phyloP scores from a whole-genome alignment of 2,329 filamentous ascomycete genomes.

The Scedosporium apiospermum region DNA sequence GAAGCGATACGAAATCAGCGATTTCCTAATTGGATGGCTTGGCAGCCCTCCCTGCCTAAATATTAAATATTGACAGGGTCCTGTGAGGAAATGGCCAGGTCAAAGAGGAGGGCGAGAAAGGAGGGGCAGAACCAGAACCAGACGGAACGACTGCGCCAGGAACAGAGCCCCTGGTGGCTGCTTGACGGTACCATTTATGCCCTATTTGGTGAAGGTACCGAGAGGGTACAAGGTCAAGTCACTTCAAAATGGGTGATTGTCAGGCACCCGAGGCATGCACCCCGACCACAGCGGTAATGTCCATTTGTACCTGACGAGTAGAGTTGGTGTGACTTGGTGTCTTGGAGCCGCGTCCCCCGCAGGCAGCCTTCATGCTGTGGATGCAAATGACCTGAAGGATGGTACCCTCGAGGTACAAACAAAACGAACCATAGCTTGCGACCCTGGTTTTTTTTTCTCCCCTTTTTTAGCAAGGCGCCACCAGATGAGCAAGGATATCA shows the following conservation, averaged over 20 bases:
- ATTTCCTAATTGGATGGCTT: not conserved
- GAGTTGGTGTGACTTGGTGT: not conserved
- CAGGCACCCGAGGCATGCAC: not conserved
- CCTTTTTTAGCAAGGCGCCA: not conserved
- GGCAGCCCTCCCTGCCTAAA: not conserved
- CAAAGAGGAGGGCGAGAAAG: too few relatives aligned
- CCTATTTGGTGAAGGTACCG: not conserved
- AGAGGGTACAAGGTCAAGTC: not conserved
- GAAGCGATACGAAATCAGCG: not conserved
- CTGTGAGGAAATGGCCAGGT: not conserved
- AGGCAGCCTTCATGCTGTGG: not conserved
- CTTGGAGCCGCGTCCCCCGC: not conserved
- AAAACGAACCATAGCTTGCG: not conserved
- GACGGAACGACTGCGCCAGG: not conserved
- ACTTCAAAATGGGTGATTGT: not conserved
- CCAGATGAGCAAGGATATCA: not conserved
- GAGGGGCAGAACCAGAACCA: too few relatives aligned
- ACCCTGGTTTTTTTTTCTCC: not conserved
- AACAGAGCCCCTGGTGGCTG: not conserved
- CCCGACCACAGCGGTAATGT: not conserved
- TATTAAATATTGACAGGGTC: not conserved
- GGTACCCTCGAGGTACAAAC: not conserved
- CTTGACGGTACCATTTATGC: not conserved
- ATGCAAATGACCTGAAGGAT: not conserved
- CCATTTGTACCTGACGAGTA: not conserved